A percentile compares a stretch with the other conserved stretches of the same genome.
Conservation (phyloP, 148 eudicot genomes). For the Cornus kousa region DNA sequence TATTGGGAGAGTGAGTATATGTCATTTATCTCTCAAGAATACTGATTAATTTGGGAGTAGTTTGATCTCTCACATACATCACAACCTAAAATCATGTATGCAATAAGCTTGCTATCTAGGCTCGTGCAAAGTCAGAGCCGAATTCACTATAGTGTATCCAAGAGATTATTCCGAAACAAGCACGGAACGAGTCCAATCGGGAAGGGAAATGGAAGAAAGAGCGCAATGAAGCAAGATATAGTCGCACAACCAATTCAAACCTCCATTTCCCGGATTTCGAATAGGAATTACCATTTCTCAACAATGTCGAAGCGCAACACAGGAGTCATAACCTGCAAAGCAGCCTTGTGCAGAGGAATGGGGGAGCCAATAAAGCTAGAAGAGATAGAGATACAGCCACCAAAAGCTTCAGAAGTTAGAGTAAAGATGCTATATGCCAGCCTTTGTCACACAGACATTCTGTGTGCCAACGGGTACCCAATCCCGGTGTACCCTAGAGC, state of each 20-base stretch:
- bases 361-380: conserved; percentile 23
- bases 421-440: conserved; percentile 23
- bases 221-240: not conserved
- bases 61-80: too few relatives aligned
- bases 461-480: conserved; percentile 8
- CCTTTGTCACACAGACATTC: conserved; percentile 22
- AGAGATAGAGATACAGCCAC: conserved; percentile 20
- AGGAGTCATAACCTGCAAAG: not conserved
- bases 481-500: conserved; percentile 1
- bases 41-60: too few relatives aligned
- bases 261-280: not conserved
- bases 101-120: too few relatives aligned
- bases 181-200: too few relatives aligned
- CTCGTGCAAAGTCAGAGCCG: too few relatives aligned
- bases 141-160: too few relatives aligned
- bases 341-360: conserved; percentile 11
- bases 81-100: too few relatives aligned
- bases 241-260: not conserved
- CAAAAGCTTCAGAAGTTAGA: conserved; percentile 17
- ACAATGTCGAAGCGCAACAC: not conserved
- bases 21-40: too few relatives aligned
- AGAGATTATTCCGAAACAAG: too few relatives aligned
- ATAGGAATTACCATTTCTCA: not conserved
- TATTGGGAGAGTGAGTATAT: too few relatives aligned
- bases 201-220: too few relatives aligned